Conservation (phyloP, 208 protist genomes). For the Trypanosoma theileri region DNA sequence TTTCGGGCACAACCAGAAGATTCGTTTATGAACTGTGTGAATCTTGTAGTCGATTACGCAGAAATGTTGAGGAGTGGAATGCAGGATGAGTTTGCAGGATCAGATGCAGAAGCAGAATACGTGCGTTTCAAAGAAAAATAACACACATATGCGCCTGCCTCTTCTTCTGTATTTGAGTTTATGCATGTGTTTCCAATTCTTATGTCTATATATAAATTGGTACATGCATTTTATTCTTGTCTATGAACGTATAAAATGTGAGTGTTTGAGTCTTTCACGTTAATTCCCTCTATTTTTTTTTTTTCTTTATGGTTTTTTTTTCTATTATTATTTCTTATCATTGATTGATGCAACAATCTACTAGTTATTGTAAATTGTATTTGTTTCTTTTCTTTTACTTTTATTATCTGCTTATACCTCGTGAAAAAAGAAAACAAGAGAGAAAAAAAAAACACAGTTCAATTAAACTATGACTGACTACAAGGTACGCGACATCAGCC, state of each 20-base stretch:
- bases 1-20: neutral
- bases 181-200: neutral
- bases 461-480: constrained; percentile 82
- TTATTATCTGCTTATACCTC: neutral
- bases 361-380: neutral
- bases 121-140: constrained; percentile 14
- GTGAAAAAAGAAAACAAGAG: neutral
- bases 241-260: neutral
- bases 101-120: constrained; percentile 20
- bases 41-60: constrained; percentile 20
- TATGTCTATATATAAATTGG: neutral
- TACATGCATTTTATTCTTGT: constrained; percentile 24
- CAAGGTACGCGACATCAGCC: constrained; percentile 96
- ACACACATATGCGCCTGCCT: too few species aligned
- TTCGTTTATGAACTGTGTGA: constrained; percentile 13
- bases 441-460: neutral
- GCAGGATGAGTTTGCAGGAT: constrained; percentile 3
- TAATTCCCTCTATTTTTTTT: constrained; percentile 10
- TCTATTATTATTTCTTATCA: neutral
- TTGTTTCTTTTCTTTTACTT: neutral
- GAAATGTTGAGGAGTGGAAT: constrained; percentile 2
- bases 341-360: neutral
- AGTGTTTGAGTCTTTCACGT: constrained; percentile 1
- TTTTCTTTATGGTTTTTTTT: constrained; percentile 10
- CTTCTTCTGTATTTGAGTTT: neutral